Conservation (phyloP, 2,329 filamentous ascomycete species). For the Cercospora brassicicola region DNA sequence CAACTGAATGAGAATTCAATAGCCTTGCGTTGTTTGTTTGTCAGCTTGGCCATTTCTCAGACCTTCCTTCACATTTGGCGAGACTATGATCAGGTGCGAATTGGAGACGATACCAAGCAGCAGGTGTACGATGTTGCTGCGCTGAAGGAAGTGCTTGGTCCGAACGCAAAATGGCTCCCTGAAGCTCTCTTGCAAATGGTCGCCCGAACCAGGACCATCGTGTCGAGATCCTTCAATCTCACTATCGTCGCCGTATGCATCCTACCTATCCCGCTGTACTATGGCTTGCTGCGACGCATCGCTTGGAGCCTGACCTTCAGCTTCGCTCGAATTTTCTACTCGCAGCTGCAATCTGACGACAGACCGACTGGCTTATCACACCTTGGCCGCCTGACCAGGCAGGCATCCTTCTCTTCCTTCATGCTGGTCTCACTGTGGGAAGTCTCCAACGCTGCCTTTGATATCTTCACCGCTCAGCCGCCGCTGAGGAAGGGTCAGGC, state of each 20-base stretch:
- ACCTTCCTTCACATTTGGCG: conserved; percentile 66
- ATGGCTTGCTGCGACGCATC: conserved; percentile 59
- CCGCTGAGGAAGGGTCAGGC: conserved; percentile 83
- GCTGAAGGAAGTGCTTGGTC: conserved; percentile 15
- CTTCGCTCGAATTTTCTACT: conserved; percentile 70
- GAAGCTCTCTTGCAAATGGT: conserved; percentile 7
- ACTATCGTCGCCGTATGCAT: conserved; percentile 22
- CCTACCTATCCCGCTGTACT: conserved; percentile 56
- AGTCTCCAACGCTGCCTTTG: conserved; percentile 73
- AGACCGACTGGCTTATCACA: conserved; percentile 54
- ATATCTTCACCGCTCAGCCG: conserved; percentile 73
- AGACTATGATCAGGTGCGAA: conserved; percentile 69
- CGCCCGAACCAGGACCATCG: conserved; percentile 22
- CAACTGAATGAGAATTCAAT: conserved; percentile 83
- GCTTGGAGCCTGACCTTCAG: conserved; percentile 70
- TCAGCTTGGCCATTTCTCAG: conserved; percentile 69
- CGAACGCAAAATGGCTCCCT: conserved; percentile 11
- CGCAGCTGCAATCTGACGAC: conserved; percentile 69
- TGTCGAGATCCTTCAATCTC: conserved; percentile 23
- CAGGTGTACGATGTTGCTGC: conserved; percentile 28
- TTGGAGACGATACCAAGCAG: conserved; percentile 40
- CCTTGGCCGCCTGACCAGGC: conserved; percentile 23
- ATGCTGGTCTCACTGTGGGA: conserved; percentile 74
- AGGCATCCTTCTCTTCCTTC: conserved; percentile 57
- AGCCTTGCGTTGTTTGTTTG: conserved; percentile 71